These are phyloP conservation scores for Triangularia verruculosa DNA, from an alignment of 2,329 filamentous ascomycete species.

Conservation along the genomic window DNA sequence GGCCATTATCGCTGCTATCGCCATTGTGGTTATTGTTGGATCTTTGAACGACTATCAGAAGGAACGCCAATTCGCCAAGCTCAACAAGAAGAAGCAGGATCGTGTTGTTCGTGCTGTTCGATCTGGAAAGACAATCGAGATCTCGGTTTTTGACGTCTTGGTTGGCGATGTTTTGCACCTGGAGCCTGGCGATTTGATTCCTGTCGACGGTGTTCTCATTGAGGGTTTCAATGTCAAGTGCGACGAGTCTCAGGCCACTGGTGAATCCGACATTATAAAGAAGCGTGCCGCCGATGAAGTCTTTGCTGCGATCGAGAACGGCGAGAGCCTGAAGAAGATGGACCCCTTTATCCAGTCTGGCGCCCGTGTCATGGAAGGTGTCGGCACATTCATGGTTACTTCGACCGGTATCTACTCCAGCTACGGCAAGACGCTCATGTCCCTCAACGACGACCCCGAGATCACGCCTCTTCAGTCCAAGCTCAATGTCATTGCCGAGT, in stretches of 20 bases:
- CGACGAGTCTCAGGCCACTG: conserved; percentile 76
- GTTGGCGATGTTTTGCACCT: conserved; percentile 69
- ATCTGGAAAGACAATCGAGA: conserved; percentile 65
- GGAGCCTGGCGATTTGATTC: conserved; percentile 73
- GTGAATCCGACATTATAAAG: conserved; percentile 72
- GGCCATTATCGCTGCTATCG: conserved; percentile 76
- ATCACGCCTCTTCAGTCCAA: conserved; percentile 76
- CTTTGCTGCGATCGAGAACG: conserved; percentile 64
- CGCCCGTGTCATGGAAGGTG: conserved; percentile 71
- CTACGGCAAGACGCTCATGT: conserved; percentile 73
- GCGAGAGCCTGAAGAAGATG: conserved; percentile 66
- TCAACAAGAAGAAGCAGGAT: conserved; percentile 78
- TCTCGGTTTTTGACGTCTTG: conserved; percentile 67
- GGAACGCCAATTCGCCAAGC: conserved; percentile 72
- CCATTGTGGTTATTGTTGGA: conserved; percentile 73
- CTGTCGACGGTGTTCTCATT: conserved; percentile 71
- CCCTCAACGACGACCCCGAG: conserved; percentile 69
- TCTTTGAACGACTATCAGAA: conserved; percentile 79
- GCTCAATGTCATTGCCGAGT: conserved; percentile 70
- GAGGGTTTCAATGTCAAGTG: conserved; percentile 72
- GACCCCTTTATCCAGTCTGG: conserved; percentile 86
- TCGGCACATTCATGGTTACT: conserved; percentile 72
- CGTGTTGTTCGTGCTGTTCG: conserved; percentile 69
- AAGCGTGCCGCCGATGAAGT: conserved; percentile 68
- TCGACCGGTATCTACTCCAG: conserved; percentile 71